Conservation (phyloP, 2,329 filamentous ascomycete species). For the Neonectria faginata region DNA sequence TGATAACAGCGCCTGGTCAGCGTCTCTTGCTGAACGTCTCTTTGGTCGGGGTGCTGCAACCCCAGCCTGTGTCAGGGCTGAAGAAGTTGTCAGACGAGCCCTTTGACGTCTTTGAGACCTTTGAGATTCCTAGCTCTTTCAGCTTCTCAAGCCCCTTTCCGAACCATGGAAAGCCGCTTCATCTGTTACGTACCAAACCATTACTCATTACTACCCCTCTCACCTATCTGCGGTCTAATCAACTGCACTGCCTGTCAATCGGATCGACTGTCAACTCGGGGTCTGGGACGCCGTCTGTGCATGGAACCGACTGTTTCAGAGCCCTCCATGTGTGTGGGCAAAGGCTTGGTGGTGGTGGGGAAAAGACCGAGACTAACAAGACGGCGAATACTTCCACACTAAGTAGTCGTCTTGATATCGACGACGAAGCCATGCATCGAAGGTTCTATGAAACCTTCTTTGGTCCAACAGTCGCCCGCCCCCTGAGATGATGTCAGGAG, state of each 20-base stretch:
- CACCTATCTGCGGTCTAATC: not conserved
- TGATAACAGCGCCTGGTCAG: not conserved
- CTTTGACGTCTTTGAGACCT: not conserved
- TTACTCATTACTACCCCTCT: not conserved
- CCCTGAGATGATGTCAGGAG: constrained; percentile 41
- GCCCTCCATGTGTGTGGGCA: constrained; percentile 16
- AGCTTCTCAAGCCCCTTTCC: not conserved
- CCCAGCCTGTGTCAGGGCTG: not conserved
- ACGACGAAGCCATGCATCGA: constrained; percentile 31
- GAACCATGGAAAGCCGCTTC: not conserved
- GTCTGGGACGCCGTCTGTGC: constrained; percentile 14
- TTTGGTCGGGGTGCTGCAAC: constrained; percentile 1
- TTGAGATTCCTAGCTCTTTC: not conserved
- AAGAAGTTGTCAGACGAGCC: constrained; percentile 7
- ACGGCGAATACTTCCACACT: not conserved
- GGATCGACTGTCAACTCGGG: not conserved
- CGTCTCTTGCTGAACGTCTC: not conserved
- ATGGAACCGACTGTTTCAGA: constrained; percentile 26
- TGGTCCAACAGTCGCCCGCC: constrained; percentile 21
- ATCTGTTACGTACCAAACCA: not conserved
- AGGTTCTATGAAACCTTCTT: constrained; percentile 47
- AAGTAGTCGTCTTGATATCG: not conserved
- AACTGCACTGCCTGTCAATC: not conserved
- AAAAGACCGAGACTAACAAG: not conserved
- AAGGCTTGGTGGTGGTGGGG: constrained; percentile 14